Evolutionary conservation across 768 basidiomycete genomes (phyloP), one percentile per base, ranked within the genome.

Genomic region (Suillus fuscotomentosus): DNA sequence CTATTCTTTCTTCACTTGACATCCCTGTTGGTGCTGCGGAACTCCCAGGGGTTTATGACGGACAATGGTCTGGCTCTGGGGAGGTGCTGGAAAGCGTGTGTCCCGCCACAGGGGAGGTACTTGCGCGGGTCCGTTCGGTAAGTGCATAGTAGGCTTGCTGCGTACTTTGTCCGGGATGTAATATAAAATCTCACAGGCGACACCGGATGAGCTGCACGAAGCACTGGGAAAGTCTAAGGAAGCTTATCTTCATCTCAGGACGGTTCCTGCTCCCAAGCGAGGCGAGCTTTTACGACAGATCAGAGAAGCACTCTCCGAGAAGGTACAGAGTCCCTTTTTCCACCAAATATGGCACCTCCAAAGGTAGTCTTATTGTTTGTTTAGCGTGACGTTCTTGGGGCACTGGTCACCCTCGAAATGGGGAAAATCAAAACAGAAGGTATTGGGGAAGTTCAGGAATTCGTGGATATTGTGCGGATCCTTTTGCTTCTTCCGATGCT

Each of bases 401-500:
- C 90, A 14, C 82, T 97, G 22, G 87, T 97, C 10, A 90, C 92
- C 48, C 82, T 95, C 15, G 92, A 94, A 75, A 93, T 94, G 92
- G 92, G 97, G 20, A 89, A 99, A 80, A 95, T 97, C 68, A 84
- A 82, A 70, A 89, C 91, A 17, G 96, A 97, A 75, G 96, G 96
- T 31, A 81, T 88, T 22, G 96, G 96, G 17, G 95, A 97, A 79
- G 94, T 98, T 14, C 94, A 96, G 73, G 95, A 97, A 78, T 94
- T 96, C 71, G 86, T 97, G 64, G 95, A 97, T 72, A 94, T 97
- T 67, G 94, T 97, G 74, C 72, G 91, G 81, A 15, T 60, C 34
- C 57, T 41, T 41, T 24, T 45, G 13, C 11, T 59, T 31, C 60
- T 39, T 41, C 8, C 38, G 36, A 60, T 43, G 22, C 63, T 68